Evolutionary conservation across 495 filamentous ascomycete species (phyloP).

Genomic region (Poronia punctata): DNA sequence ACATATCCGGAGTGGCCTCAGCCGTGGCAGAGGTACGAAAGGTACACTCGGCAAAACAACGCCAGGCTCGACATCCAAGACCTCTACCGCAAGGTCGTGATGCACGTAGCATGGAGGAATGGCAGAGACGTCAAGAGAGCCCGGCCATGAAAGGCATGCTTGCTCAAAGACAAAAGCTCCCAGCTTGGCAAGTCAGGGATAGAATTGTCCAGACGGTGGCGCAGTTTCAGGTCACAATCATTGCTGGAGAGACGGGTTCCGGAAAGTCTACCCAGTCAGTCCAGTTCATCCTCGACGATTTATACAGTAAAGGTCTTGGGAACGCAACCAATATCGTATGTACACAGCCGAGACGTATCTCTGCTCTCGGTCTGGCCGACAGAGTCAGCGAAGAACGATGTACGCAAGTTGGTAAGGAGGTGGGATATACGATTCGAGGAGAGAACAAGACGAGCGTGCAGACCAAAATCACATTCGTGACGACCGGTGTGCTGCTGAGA

Average conservation of each 20-base stretch:
- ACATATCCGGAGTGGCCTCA: constrained; percentile 65
- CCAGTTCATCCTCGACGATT: constrained; percentile 89
- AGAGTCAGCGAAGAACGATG: constrained; percentile 90
- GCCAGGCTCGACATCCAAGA: constrained; percentile 43
- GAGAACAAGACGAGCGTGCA: constrained; percentile 59
- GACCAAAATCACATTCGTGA: constrained; percentile 93
- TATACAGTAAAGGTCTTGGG: constrained; percentile 71
- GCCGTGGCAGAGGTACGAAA: constrained; percentile 45
- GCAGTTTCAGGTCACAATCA: constrained; percentile 80
- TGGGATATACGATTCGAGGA: constrained; percentile 92
- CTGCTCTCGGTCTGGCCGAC: constrained; percentile 87
- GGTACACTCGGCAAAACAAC: constrained; percentile 18
- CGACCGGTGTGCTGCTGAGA: constrained; percentile 89
- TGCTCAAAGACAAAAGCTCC: constrained; percentile 59
- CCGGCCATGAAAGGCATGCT: constrained; percentile 65
- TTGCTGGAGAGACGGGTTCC: constrained; percentile 92
- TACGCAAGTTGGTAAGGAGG: constrained; percentile 71
- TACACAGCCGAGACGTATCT: constrained; percentile 91
- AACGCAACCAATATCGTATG: constrained; percentile 84
- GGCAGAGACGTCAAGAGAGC: constrained; percentile 37
- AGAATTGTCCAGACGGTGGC: constrained; percentile 66
- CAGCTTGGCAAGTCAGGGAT: constrained; percentile 80
- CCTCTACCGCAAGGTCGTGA: constrained; percentile 42
- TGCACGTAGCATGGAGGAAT: constrained; percentile 36
- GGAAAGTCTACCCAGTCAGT: constrained; percentile 97